Evolutionary conservation across 2,329 filamentous ascomycete species (phyloP).

Genomic region (Venturia aucupariae): DNA sequence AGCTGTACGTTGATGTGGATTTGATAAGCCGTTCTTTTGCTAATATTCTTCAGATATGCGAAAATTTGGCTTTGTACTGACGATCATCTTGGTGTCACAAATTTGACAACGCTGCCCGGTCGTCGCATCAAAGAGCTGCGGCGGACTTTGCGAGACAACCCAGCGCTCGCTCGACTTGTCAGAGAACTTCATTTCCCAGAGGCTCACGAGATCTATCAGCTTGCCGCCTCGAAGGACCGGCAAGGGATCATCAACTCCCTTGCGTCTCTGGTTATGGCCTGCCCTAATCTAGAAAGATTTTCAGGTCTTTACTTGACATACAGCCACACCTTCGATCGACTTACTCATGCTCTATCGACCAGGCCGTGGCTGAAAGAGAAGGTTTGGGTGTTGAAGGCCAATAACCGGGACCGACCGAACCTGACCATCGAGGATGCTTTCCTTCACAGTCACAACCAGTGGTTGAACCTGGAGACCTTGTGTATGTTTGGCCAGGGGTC

Average conservation of each 20-base stretch:
- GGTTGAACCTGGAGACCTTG: conserved; percentile 44
- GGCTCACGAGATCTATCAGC: conserved; percentile 32
- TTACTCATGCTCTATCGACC: conserved; percentile 47
- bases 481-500: conserved; percentile 36
- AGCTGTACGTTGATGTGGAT: conserved; percentile 34
- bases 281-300: conserved; percentile 47
- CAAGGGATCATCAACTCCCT: conserved; percentile 43
- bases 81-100: conserved; percentile 26
- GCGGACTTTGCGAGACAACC: conserved; percentile 44
- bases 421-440: conserved; percentile 32
- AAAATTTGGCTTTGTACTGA: conserved; percentile 40
- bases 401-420: conserved; percentile 18
- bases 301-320: conserved; percentile 45
- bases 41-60: conserved; percentile 34
- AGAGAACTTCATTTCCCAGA: conserved; percentile 45
- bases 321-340: conserved; percentile 44
- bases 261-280: conserved; percentile 49
- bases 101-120: conserved; percentile 37
- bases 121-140: conserved; percentile 45
- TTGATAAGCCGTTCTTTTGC: not conserved
- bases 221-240: conserved; percentile 30
- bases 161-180: conserved; percentile 42
- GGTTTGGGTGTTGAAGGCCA: conserved; percentile 41
- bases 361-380: conserved; percentile 45
- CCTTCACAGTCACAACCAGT: conserved; percentile 43